These are phyloP conservation scores for Colletotrichum salicis DNA, from an alignment of 2,329 filamentous ascomycete genomes.

Conservation along the genomic window DNA sequence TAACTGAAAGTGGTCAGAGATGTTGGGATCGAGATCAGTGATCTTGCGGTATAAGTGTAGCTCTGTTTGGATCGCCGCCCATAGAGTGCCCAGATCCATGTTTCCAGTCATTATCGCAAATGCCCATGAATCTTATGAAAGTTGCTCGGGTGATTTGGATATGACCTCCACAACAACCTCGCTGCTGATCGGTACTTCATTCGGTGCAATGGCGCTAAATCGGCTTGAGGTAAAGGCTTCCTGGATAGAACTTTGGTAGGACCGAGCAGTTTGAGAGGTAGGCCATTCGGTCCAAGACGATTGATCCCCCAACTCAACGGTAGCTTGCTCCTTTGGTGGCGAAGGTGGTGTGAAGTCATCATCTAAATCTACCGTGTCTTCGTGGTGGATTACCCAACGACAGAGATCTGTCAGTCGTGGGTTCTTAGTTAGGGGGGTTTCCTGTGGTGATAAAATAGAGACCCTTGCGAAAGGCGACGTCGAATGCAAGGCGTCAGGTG, in stretches of 20 bases:
- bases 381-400: constrained; percentile 34
- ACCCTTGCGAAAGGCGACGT: not conserved
- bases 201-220: not conserved
- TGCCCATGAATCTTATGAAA: constrained; percentile 15
- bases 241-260: not conserved
- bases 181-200: constrained; percentile 31
- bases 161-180: constrained; percentile 23
- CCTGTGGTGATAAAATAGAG: not conserved
- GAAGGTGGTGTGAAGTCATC: not conserved
- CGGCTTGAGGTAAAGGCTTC: not conserved
- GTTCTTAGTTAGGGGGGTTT: constrained; percentile 26
- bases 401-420: constrained; percentile 23
- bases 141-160: constrained; percentile 15
- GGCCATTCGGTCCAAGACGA: constrained; percentile 32
- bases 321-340: not conserved
- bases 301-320: constrained; percentile 30
- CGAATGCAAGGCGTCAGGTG: not conserved
- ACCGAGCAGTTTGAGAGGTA: not conserved
- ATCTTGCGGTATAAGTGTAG: constrained; percentile 49
- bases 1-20: constrained; percentile 3
- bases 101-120: constrained; percentile 42
- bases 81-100: constrained; percentile 39
- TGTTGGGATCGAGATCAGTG: constrained; percentile 35
- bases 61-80: constrained; percentile 50
- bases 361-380: not conserved